phyloP scores from a whole-genome alignment of 768 basidiomycete species.

The Chalciporus piperatus region DNA sequence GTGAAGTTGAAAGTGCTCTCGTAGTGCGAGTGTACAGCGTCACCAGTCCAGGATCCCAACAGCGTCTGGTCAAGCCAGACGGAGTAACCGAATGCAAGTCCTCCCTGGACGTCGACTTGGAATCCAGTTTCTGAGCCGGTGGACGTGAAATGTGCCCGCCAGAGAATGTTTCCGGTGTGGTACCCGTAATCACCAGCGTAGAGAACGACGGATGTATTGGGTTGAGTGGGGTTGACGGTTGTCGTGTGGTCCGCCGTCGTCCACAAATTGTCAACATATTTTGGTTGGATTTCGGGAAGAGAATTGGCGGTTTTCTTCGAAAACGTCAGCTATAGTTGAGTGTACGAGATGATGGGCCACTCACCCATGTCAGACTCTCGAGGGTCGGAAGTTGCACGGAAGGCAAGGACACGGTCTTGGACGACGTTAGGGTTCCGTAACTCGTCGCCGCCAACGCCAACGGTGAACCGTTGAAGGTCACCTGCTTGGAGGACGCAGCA shows the following conservation, averaged over 20 bases:
- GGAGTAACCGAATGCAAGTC: slow-evolving; percentile 47
- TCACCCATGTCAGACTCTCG: slow-evolving; percentile 18
- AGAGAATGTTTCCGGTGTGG: slow-evolving; percentile 51
- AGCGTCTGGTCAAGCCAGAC: slow-evolving; percentile 48
- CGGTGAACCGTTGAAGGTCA: slow-evolving; percentile 43
- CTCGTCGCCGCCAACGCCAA: slow-evolving; percentile 35
- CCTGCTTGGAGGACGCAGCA: slow-evolving; percentile 33
- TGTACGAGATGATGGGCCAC: background rate
- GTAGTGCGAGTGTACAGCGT: slow-evolving; percentile 10
- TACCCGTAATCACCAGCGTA: slow-evolving; percentile 50
- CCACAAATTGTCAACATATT: slow-evolving; percentile 44
- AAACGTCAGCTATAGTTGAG: slow-evolving; percentile 1
- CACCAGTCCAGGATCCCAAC: slow-evolving; percentile 39
- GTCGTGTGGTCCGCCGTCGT: slow-evolving; percentile 40
- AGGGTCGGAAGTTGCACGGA: slow-evolving; percentile 19
- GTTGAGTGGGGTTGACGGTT: slow-evolving; percentile 40
- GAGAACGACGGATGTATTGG: slow-evolving; percentile 41
- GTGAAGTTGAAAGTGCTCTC: slow-evolving; percentile 17
- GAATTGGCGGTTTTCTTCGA: slow-evolving; percentile 24
- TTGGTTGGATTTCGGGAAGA: slow-evolving; percentile 36
- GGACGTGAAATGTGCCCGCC: slow-evolving; percentile 50
- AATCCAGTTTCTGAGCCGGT: slow-evolving; percentile 46
- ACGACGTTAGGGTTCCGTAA: slow-evolving; percentile 40
- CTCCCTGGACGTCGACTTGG: slow-evolving; percentile 40
- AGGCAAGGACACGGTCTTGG: slow-evolving; percentile 12